These are phyloP conservation scores for Hypoxylon sp. DNA, from an alignment of 2,329 filamentous ascomycete genomes.

Conservation along the genomic window DNA sequence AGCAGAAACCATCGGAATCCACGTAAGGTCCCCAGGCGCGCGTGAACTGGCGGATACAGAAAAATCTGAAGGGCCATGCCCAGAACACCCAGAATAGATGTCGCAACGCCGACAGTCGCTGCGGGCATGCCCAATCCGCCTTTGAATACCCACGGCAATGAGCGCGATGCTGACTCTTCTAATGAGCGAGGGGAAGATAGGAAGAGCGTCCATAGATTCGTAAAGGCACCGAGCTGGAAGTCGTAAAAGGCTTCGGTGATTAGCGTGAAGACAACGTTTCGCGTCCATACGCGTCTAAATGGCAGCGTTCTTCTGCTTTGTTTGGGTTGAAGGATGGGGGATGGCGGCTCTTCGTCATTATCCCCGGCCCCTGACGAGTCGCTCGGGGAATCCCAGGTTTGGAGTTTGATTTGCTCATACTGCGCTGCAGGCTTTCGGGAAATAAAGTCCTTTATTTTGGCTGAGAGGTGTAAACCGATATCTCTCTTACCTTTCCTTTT, in stretches of 20 bases:
- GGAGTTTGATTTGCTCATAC: conserved; percentile 52
- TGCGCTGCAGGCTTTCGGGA: conserved; percentile 48
- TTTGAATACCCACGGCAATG: conserved; percentile 68
- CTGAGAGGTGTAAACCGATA: conserved; percentile 56
- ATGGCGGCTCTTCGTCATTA: conserved; percentile 14
- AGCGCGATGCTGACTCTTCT: conserved; percentile 50
- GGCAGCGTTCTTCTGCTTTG: conserved; percentile 49
- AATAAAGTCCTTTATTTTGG: conserved; percentile 52
- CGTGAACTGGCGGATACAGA: conserved; percentile 75
- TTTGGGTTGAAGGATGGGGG: conserved; percentile 50
- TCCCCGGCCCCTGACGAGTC: conserved; percentile 25
- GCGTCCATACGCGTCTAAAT: conserved; percentile 62
- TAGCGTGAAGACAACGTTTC: conserved; percentile 66
- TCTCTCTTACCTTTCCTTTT: conserved; percentile 62
- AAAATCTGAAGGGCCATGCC: conserved; percentile 78
- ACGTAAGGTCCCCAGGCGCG: conserved; percentile 73
- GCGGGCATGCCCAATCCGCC: conserved; percentile 77
- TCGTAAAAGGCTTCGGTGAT: conserved; percentile 76
- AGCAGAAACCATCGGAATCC: conserved; percentile 75
- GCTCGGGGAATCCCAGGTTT: conserved; percentile 39
- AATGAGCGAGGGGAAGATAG: conserved; percentile 72
- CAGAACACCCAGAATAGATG: conserved; percentile 76
- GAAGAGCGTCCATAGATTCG: conserved; percentile 77
- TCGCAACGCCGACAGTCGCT: conserved; percentile 75
- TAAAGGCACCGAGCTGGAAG: conserved; percentile 78